Percentiles rank a stretch among this genome's conserved stretches.
Conservation (phyloP, 2,329 filamentous ascomycete genomes). For the Fusarium temperatum region DNA sequence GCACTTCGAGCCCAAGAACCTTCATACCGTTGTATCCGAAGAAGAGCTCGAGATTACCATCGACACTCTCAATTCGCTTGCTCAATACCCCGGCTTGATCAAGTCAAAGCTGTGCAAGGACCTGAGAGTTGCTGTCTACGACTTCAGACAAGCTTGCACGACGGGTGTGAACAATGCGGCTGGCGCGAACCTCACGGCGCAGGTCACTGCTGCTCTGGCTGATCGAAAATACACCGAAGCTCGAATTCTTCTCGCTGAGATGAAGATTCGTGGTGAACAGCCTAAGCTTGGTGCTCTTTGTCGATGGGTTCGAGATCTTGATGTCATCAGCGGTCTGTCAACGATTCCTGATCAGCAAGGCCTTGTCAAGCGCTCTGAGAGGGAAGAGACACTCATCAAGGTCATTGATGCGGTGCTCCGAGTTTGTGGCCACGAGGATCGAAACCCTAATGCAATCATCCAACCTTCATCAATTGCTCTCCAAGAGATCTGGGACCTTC, state of each 20-base stretch:
- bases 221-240: slow-evolving; percentile 74
- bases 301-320: slow-evolving; percentile 76
- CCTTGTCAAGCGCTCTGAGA: slow-evolving; percentile 50
- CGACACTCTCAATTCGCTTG: slow-evolving; percentile 68
- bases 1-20: slow-evolving; percentile 56
- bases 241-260: slow-evolving; percentile 72
- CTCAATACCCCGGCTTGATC: slow-evolving; percentile 68
- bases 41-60: slow-evolving; percentile 75
- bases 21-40: slow-evolving; percentile 64
- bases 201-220: slow-evolving; percentile 71
- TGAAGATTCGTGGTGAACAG: slow-evolving; percentile 71
- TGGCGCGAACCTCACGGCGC: slow-evolving; percentile 70
- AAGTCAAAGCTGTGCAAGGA: slow-evolving; percentile 76
- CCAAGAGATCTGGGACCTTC: slow-evolving; percentile 69
- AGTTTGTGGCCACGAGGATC: slow-evolving; percentile 69
- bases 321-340: slow-evolving; percentile 72
- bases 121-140: slow-evolving; percentile 72
- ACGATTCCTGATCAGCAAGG: slow-evolving; percentile 59
- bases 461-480: slow-evolving; percentile 59
- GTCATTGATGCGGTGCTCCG: slow-evolving; percentile 72
- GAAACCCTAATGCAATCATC: slow-evolving; percentile 47
- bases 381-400: slow-evolving; percentile 64
- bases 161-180: slow-evolving; percentile 71
- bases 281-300: slow-evolving; percentile 75
- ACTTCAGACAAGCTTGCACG: slow-evolving; percentile 74